Percentiles rank a stretch among this genome's conserved stretches.
These are phyloP conservation scores for Arthrobotrys sinensis DNA, from an alignment of 2,329 filamentous ascomycete genomes.

Conservation along the genomic window DNA sequence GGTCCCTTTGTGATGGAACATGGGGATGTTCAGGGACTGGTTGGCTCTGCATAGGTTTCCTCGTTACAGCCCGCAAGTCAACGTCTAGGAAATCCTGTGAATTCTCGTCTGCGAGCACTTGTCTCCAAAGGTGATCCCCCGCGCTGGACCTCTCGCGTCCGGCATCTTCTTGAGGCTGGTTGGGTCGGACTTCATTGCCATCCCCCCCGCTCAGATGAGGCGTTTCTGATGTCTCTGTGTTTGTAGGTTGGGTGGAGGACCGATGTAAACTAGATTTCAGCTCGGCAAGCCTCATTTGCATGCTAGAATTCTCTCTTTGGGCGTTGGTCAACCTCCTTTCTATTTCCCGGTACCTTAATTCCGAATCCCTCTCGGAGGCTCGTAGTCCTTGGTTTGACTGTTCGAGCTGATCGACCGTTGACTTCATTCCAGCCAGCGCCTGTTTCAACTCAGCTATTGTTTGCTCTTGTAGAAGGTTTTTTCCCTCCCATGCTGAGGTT, in stretches of 20 bases:
- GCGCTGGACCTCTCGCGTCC: neutral
- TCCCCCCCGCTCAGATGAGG: neutral
- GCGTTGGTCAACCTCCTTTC: conserved; percentile 38
- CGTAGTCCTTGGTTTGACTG: conserved; percentile 24
- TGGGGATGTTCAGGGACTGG: neutral
- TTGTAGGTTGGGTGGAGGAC: neutral
- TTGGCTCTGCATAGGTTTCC: neutral
- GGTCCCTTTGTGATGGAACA: neutral
- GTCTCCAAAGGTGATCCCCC: conserved; percentile 10
- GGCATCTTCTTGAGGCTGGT: neutral
- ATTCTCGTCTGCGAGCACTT: neutral
- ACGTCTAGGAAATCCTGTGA: conserved; percentile 6
- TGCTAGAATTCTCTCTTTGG: conserved; percentile 49
- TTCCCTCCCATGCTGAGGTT: conserved; percentile 31
- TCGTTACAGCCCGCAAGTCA: neutral
- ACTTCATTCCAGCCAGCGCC: neutral
- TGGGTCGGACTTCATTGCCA: neutral
- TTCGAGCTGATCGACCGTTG: conserved; percentile 10
- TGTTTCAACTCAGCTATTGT: conserved; percentile 35
- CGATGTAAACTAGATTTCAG: conserved; percentile 42
- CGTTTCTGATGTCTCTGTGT: neutral
- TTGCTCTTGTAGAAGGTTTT: conserved; percentile 15
- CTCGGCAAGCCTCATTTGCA: conserved; percentile 46
- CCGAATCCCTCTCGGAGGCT: conserved; percentile 6
- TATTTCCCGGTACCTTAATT: conserved; percentile 30